Percentiles rank a stretch among this genome's conserved stretches.
Conservation (phyloP, 2,329 filamentous ascomycete species). For the Cryphonectria nitschkei region DNA sequence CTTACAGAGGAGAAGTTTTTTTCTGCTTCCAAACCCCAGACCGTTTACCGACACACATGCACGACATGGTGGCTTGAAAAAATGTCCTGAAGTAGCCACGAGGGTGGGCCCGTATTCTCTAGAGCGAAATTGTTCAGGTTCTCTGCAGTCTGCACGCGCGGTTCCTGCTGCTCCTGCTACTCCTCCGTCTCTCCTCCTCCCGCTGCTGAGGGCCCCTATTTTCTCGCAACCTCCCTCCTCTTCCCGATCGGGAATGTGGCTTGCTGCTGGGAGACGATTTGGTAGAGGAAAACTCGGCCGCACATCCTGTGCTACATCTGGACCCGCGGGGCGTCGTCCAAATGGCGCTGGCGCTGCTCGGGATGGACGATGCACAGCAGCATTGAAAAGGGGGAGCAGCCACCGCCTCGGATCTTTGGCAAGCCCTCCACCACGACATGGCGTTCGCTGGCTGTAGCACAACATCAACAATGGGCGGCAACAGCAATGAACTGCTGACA, state of each 20-base stretch:
- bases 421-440: background rate
- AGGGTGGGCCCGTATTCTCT: conserved; percentile 13
- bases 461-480: background rate
- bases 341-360: conserved; percentile 13
- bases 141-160: conserved; percentile 18
- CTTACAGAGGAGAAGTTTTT: background rate
- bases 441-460: background rate
- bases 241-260: conserved; percentile 17
- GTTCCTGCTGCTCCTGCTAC: conserved; percentile 3
- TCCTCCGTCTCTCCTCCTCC: background rate
- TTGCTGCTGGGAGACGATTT: conserved; percentile 17
- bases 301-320: conserved; percentile 19
- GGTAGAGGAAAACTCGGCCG: conserved; percentile 2
- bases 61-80: conserved; percentile 3
- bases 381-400: conserved; percentile 5
- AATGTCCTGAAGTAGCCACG: conserved; percentile 15
- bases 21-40: background rate
- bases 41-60: background rate
- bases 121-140: conserved; percentile 27
- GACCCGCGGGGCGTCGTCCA: conserved; percentile 15
- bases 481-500: background rate
- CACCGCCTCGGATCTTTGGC: background rate
- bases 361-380: conserved; percentile 9
- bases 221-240: conserved; percentile 4
- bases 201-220: conserved; percentile 16